Conservation (phyloP, 2,329 filamentous ascomycete species). For the Dactylellina parvicollis region DNA sequence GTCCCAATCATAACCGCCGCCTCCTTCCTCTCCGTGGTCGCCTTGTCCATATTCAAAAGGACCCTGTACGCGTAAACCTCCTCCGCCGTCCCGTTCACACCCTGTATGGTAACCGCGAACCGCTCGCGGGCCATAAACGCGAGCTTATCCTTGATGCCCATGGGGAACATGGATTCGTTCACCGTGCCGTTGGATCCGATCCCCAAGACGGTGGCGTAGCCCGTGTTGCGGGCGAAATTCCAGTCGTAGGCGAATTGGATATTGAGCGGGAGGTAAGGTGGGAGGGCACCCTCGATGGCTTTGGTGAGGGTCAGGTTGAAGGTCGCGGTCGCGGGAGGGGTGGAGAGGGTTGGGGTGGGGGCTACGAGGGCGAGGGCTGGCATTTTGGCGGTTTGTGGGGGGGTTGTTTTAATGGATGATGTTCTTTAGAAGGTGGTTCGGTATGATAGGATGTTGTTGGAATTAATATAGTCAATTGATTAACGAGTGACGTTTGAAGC, state of each 20-base stretch:
- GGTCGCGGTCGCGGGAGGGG: conserved; percentile 34
- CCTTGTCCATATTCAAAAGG: conserved; percentile 50
- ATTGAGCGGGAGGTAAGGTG: conserved; percentile 36
- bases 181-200: conserved; percentile 38
- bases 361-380: conserved; percentile 24
- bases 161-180: conserved; percentile 33
- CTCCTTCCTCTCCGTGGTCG: conserved; percentile 12
- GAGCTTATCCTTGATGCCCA: conserved; percentile 27
- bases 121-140: conserved; percentile 41
- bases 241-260: conserved; percentile 48
- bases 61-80: conserved; percentile 47
- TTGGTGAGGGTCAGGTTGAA: conserved; percentile 49
- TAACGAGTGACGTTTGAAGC: too few species aligned
- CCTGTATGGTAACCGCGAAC: conserved; percentile 32
- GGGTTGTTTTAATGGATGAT: too few species aligned
- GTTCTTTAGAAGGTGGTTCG: too few species aligned
- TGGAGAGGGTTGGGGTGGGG: neutral
- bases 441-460: too few species aligned
- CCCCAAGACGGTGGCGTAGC: conserved; percentile 35
- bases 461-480: too few species aligned
- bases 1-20: conserved; percentile 45
- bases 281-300: conserved; percentile 19
- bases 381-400: conserved; percentile 36
- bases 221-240: conserved; percentile 34
- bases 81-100: neutral